Percentiles rank a stretch among this genome's conserved stretches.
These are phyloP conservation scores for Polytrichum commune DNA, from an alignment of 225 moss, liverwort and hornwort genomes.

Conservation along the genomic window DNA sequence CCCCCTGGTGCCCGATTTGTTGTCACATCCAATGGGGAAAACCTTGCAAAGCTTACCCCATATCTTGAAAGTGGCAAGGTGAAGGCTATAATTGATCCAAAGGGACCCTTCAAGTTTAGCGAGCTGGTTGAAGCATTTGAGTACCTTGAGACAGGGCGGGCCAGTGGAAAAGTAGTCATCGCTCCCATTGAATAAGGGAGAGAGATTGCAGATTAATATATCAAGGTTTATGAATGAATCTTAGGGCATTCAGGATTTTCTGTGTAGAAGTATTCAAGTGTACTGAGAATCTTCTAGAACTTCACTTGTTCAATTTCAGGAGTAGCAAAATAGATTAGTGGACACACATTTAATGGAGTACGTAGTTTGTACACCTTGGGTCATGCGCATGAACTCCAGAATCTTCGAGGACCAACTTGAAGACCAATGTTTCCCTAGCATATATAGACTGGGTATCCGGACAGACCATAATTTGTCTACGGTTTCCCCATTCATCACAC, in stretches of 20 bases:
- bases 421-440: no score
- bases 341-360: background rate
- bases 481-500: no score
- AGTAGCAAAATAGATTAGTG: background rate
- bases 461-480: no score
- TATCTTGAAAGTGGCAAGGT: conserved; percentile 65
- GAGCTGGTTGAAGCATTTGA: conserved; percentile 70
- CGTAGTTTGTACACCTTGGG: no score
- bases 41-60: conserved; percentile 60
- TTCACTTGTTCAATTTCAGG: no score
- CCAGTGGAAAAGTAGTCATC: conserved; percentile 77
- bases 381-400: no score
- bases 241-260: background rate
- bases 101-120: conserved; percentile 60
- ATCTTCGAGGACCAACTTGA: no score
- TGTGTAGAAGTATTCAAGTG: background rate
- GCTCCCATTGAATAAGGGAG: conserved; percentile 38
- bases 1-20: conserved; percentile 65
- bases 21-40: conserved; percentile 51
- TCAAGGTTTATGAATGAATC: background rate
- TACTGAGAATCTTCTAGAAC: background rate
- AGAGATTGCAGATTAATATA: background rate
- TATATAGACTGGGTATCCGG: no score
- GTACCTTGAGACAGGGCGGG: conserved; percentile 70
- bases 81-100: conserved; percentile 71